These are phyloP conservation scores for Sporothrix dimorphospora DNA, from an alignment of 2,329 filamentous ascomycete species.

Conservation along the genomic window DNA sequence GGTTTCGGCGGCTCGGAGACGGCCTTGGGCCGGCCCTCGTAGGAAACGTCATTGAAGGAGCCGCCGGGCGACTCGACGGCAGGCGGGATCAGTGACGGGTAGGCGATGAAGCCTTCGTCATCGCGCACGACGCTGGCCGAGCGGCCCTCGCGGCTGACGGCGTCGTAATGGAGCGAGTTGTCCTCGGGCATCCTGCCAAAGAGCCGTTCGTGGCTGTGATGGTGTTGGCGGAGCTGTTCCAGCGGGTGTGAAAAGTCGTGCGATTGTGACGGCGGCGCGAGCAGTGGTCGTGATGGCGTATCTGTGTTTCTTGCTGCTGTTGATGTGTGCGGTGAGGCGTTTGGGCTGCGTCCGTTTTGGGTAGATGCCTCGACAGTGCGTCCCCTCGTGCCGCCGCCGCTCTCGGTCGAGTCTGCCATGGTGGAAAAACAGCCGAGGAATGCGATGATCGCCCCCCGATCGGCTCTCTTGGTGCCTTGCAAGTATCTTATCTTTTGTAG, in stretches of 20 bases:
- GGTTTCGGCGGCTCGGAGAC: conserved; percentile 29
- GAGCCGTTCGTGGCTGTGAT: conserved; percentile 14
- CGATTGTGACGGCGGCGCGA: background rate
- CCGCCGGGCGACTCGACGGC: conserved; percentile 32
- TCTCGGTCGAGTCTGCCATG: conserved; percentile 11
- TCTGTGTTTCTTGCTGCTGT: background rate
- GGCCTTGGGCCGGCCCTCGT: conserved; percentile 28
- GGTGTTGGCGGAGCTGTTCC: background rate
- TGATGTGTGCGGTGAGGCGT: background rate
- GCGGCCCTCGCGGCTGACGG: conserved; percentile 36
- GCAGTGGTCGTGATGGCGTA: background rate
- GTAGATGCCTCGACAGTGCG: background rate
- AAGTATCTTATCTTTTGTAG: background rate
- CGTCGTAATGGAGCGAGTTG: conserved; percentile 38
- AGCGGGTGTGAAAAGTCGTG: background rate
- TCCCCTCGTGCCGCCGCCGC: background rate
- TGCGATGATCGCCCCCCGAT: background rate
- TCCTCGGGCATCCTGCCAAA: conserved; percentile 20
- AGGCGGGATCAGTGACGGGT: conserved; percentile 42
- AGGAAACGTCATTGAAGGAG: background rate
- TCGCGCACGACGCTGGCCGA: conserved; percentile 41
- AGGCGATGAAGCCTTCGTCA: conserved; percentile 39
- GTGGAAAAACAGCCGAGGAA: background rate
- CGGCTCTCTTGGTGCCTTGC: background rate
- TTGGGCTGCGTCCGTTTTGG: background rate